phyloP scores from a whole-genome alignment of 1,284 basidiomycete genomes.

The Pseudozyma sp. region DNA sequence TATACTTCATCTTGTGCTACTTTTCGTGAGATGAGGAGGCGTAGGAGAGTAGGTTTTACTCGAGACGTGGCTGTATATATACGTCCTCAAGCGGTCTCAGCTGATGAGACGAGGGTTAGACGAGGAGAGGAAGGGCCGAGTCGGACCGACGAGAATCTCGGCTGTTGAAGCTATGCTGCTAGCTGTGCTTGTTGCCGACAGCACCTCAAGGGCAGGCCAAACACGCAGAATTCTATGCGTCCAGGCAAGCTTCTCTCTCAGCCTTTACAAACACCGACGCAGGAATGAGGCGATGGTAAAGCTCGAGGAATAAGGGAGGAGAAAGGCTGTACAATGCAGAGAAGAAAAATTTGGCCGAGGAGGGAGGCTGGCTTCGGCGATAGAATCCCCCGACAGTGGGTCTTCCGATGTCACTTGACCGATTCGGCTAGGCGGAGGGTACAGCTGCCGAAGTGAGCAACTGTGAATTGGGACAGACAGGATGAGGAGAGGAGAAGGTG shows the following conservation, averaged over 20 bases:
- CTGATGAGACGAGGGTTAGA: not conserved
- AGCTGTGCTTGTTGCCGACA: not conserved
- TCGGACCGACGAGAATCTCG: constrained; percentile 14
- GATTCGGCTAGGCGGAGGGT: constrained; percentile 7
- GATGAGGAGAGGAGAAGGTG: not conserved
- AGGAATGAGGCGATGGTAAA: too few relatives aligned
- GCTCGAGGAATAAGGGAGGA: too few relatives aligned
- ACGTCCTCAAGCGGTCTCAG: not conserved
- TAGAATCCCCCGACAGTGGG: not conserved
- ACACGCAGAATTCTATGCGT: too few relatives aligned
- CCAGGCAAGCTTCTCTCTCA: too few relatives aligned
- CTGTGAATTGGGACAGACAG: not conserved
- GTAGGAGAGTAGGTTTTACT: not conserved
- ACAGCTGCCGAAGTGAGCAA: not conserved
- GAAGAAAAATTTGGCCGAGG: not conserved
- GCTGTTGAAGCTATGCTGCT: not conserved
- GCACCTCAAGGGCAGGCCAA: too few relatives aligned
- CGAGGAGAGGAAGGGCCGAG: constrained; percentile 8
- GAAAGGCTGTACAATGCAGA: too few relatives aligned
- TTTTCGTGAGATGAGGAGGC: not conserved
- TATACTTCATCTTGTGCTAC: constrained; percentile 22
- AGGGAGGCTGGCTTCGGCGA: not conserved
- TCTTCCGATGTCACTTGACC: not conserved
- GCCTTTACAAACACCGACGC: too few relatives aligned
- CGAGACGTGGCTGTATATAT: constrained; percentile 2